Percentiles rank a stretch among this genome's conserved stretches.
phyloP scores from a whole-genome alignment of 1,139 yeast species.

The Geotrichum klebahnii region DNA sequence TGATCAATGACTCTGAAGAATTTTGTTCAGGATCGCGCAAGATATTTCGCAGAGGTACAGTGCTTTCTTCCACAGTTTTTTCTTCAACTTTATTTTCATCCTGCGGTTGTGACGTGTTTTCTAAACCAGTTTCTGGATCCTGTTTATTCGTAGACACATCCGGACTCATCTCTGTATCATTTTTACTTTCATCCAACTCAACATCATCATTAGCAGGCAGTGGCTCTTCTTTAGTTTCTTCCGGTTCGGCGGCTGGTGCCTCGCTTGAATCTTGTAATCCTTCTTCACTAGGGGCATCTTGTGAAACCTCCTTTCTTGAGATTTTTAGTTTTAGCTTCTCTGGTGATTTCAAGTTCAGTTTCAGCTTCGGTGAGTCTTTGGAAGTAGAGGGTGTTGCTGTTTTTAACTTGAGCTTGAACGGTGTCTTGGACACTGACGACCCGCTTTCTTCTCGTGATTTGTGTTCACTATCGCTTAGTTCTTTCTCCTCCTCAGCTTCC shows the following conservation, averaged over 20 bases:
- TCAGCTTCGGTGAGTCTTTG: neutral
- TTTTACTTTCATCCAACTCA: too few species aligned
- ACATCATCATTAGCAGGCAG: too few species aligned
- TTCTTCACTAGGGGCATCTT: conserved; percentile 16
- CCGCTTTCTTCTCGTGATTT: too few species aligned
- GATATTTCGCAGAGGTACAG: conserved; percentile 26
- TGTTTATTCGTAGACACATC: too few species aligned
- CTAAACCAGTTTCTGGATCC: too few species aligned
- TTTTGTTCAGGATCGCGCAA: conserved; percentile 4
- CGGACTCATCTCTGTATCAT: too few species aligned
- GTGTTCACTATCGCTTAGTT: too few species aligned
- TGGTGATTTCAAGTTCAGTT: conserved; percentile 2
- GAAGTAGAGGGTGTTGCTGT: neutral
- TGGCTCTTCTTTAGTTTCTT: conserved; percentile 9
- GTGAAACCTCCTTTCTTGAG: conserved; percentile 22
- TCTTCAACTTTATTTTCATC: conserved; percentile 9
- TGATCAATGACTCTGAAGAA: conserved; percentile 3
- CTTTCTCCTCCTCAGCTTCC: conserved; percentile 14
- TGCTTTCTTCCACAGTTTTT: conserved; percentile 34
- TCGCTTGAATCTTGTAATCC: conserved; percentile 21
- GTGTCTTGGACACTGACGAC: conserved; percentile 7
- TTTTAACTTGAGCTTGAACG: conserved; percentile 5
- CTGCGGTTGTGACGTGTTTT: too few species aligned
- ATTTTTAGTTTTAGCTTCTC: conserved; percentile 14
- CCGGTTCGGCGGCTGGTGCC: conserved; percentile 19